Evolutionary conservation across 345 rosid species (phyloP).

Genomic region (Eucalyptus pauciflora): DNA sequence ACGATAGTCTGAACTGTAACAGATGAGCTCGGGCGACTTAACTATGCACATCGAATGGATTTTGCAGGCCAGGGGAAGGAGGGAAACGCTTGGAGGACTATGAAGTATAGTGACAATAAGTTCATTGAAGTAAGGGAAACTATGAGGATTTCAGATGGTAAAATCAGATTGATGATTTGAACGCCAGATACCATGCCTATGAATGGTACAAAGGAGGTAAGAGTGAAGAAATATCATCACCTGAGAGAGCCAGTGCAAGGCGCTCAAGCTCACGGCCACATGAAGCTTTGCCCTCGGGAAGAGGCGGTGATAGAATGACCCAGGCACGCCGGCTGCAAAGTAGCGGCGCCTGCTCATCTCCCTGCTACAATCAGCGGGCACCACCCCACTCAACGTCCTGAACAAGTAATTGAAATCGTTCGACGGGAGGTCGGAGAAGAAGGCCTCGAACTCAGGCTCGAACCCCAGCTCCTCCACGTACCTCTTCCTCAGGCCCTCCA

Average conservation of each 20-base stretch:
- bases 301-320: slow-evolving; percentile 43
- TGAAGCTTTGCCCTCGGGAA: slow-evolving; percentile 39
- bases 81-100: not conserved
- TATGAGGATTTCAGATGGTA: not conserved
- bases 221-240: slow-evolving; percentile 1
- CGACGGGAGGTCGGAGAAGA: slow-evolving; percentile 44
- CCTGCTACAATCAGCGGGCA: not conserved
- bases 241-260: slow-evolving; percentile 64
- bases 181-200: not conserved
- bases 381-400: not conserved
- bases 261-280: slow-evolving; percentile 49
- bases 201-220: not conserved
- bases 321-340: slow-evolving; percentile 43
- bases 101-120: not conserved
- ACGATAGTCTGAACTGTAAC: not conserved
- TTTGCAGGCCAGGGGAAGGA: not conserved
- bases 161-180: not conserved
- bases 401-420: slow-evolving; percentile 51
- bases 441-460: slow-evolving; percentile 47
- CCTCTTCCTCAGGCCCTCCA: slow-evolving; percentile 21
- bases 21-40: not conserved
- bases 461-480: slow-evolving; percentile 11
- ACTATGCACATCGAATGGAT: not conserved
- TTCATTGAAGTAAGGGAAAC: not conserved
- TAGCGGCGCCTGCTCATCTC: not conserved